Evolutionary conservation across 2,329 filamentous ascomycete genomes (phyloP), one percentile per base, ranked within the genome.

Genomic region (Penicillium olsonii): DNA sequence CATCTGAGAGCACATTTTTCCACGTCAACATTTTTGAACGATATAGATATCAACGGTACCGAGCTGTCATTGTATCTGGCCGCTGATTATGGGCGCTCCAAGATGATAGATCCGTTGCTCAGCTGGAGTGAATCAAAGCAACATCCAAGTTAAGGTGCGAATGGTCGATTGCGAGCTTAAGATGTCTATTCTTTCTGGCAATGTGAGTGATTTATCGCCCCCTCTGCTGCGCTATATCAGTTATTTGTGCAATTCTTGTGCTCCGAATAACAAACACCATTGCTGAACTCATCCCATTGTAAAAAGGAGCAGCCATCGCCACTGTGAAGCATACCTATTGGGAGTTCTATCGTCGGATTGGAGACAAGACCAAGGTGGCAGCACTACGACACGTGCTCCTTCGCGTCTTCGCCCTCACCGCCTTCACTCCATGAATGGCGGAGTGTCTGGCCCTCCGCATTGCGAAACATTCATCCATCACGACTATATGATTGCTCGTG

Each of bases 401-500:
- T 24, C 22, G 22, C 22, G 22, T 24, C 22, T 24, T 24, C 35
- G 35, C 35, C 35, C 35, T 38, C 19, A 38, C 35, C 35, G 35
- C 35, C 18, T 22, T 38, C 35, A 38, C 35, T 24, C 35, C 12
- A 24, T 38, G 18, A 38, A 38, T 22, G 35, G 35, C 35, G 35
- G 35, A 38, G 35, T 38, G 35, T 38, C 18, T 38, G 18, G 35
- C 35, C 35, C 18, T 38, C 35, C 35, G 18, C 18, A 35, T 35
- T 35, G n/a, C 33, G 33, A 37, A 20, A 37, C 35, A 20, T 37
- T 22, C 18, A 37, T 37, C 35, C 17, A 39, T 27, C 12, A 39
- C 37, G 37, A 39, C 37, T 39, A 26, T 39, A 39, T 27, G 17
- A 37, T 37, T 37, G 35, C 35, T 29, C 12, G 35, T 37, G 35